phyloP scores from a whole-genome alignment of 1,284 basidiomycete genomes.

The Veloporphyrellus conicus region DNA sequence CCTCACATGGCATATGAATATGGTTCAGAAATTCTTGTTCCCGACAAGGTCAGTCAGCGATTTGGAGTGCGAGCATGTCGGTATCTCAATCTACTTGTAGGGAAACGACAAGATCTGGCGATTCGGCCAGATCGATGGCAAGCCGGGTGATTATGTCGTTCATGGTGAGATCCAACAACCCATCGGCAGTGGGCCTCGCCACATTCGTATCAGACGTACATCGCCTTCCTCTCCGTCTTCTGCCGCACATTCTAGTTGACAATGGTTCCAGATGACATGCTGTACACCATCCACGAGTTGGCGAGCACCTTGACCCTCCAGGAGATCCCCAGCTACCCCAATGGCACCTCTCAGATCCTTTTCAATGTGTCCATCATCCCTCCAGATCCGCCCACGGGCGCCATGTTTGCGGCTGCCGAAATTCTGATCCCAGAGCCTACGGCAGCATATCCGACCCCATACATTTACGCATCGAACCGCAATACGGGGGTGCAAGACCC shows the following conservation, averaged over 20 bases:
- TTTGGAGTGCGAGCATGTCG: too few species aligned
- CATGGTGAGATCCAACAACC: conserved; percentile 63
- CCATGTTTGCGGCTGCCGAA: conserved; percentile 52
- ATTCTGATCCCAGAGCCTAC: conserved; percentile 55
- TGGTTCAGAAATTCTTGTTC: conserved; percentile 52
- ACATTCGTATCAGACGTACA: conserved; percentile 17
- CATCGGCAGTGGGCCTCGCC: conserved; percentile 54
- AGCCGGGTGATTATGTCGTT: conserved; percentile 45
- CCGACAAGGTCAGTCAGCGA: conserved; percentile 57
- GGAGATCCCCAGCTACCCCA: conserved; percentile 46
- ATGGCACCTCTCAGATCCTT: conserved; percentile 49
- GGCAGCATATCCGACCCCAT: conserved; percentile 44
- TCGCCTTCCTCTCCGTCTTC: background rate
- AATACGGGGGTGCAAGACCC: conserved; percentile 49
- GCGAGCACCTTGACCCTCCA: conserved; percentile 62
- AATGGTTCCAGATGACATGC: conserved; percentile 43
- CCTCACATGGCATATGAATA: conserved; percentile 62
- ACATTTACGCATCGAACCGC: conserved; percentile 68
- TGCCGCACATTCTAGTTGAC: background rate
- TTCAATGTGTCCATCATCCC: conserved; percentile 56
- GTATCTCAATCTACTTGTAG: conserved; percentile 31
- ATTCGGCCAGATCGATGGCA: conserved; percentile 37
- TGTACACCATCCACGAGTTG: conserved; percentile 64
- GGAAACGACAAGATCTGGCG: conserved; percentile 67
- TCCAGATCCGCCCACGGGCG: conserved; percentile 44